Conservation (phyloP, 176 grass and related monocot genomes). For the Musa acuminata region DNA sequence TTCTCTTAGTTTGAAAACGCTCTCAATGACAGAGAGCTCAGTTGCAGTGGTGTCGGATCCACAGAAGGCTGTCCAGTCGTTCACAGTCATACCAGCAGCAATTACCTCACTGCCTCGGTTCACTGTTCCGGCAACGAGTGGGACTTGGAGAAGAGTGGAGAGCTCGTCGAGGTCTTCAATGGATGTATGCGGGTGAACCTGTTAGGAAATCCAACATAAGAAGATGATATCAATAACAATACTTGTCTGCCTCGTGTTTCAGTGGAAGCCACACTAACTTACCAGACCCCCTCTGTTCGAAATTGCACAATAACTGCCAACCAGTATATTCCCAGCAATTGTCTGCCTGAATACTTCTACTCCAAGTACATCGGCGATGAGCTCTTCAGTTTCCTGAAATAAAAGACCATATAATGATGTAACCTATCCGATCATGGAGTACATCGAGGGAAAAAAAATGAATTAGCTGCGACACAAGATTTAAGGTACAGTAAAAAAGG, state of each 20-base stretch:
- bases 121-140: constrained; percentile 84
- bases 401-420: neutral
- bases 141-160: constrained; percentile 92
- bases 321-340: constrained; percentile 85
- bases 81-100: constrained; percentile 85
- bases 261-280: constrained; percentile 4
- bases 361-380: constrained; percentile 87
- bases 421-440: neutral
- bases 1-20: constrained; percentile 88
- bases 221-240: neutral
- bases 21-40: constrained; percentile 89
- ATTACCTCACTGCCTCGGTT: constrained; percentile 94
- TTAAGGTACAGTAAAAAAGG: no score
- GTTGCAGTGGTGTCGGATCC: constrained; percentile 85
- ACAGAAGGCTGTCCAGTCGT: constrained; percentile 97
- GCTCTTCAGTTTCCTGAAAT: constrained; percentile 75
- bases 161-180: constrained; percentile 97
- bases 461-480: no score
- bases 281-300: constrained; percentile 92
- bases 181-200: constrained; percentile 96
- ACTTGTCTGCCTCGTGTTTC: neutral
- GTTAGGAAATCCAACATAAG: constrained; percentile 1
- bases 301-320: constrained; percentile 79
- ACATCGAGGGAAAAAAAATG: neutral
- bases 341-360: constrained; percentile 94